These are phyloP conservation scores for Aspergillus pseudoterreus DNA, from an alignment of 2,329 filamentous ascomycete species.

Conservation along the genomic window DNA sequence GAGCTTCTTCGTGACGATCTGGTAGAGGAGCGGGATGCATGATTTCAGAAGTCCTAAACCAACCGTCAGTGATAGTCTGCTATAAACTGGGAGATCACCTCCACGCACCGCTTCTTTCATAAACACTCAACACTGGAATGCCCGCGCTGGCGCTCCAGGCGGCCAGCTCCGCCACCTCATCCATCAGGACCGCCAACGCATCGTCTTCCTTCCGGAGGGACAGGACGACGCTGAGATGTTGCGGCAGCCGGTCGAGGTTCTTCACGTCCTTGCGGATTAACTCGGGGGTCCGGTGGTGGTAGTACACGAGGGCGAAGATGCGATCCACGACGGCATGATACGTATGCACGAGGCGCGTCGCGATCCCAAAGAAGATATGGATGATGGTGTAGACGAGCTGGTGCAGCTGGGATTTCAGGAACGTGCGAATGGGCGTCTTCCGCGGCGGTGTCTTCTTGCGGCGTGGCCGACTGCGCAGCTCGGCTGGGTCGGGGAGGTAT, in stretches of 20 bases:
- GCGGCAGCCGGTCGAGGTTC: constrained; percentile 68
- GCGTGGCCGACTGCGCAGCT: constrained; percentile 21
- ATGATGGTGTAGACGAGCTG: constrained; percentile 43
- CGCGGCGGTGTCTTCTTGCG: constrained; percentile 22
- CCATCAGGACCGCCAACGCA: constrained; percentile 77
- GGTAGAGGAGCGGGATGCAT: constrained; percentile 80
- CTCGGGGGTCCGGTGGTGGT: constrained; percentile 93
- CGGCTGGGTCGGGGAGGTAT: constrained; percentile 49
- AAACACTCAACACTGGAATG: constrained; percentile 82
- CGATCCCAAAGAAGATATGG: constrained; percentile 81
- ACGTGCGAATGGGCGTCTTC: constrained; percentile 42
- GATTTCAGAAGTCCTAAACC: constrained; percentile 76
- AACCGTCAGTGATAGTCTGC: constrained; percentile 2
- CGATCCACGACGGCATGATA: constrained; percentile 77
- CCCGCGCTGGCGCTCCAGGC: constrained; percentile 91
- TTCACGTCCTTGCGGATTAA: constrained; percentile 85
- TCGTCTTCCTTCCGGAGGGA: constrained; percentile 67
- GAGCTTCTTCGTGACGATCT: constrained; percentile 73
- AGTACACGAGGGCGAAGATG: constrained; percentile 76
- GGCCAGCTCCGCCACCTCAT: constrained; percentile 85
- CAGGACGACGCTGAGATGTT: constrained; percentile 83
- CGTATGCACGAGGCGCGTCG: constrained; percentile 74
- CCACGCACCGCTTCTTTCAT: constrained; percentile 78
- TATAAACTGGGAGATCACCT: neutral
- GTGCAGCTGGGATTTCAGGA: constrained; percentile 43